Evolutionary conservation across 208 protist species (phyloP), one percentile per base, ranked within the genome.

Genomic region (Leishmania gerbilli): DNA sequence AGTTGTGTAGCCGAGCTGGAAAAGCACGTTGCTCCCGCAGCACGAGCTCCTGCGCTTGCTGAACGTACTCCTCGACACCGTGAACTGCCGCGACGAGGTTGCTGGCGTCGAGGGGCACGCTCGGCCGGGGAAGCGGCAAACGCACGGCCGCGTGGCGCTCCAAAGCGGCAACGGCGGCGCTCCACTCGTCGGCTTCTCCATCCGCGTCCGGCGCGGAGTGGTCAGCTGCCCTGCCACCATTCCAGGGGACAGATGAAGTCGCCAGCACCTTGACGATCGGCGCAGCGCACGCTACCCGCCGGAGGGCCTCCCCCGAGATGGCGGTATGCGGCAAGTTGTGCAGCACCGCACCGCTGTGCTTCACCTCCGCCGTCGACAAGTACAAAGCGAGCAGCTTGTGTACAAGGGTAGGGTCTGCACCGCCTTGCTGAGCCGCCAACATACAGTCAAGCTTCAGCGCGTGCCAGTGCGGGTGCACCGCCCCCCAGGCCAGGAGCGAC

Each of bases 401-500:
- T 45, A 95, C 77, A 1, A 95, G 84, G n/a, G 15, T 49, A 55
- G 91, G 84, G 60, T 91, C 88, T 2, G 82, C 87, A 27, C 1
- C 37, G 62, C 84, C 81, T 55, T 64, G 53, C 71, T 95, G 75
- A 21, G 86, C 89, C 17, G 88, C 87, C 49, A 81, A 60, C 78
- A 96, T 84, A n/a, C 91, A 90, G 31, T 87, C 81, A n/a, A 79
- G 40, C 42, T 82, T 79, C 51, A 96, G 80, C 17, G 88, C 79
- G 74, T 89, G 88, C 71, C 95, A 89, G 13, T 80, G 77, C 21
- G 88, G 78, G 62, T 93, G 84, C 60, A 89, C 79, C 0, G 90
- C 80, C 8, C 90, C 91, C 93, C 95, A 98, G n/a, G 88, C 86
- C 72, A 98, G 85, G 79, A 98, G 88, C 81, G 94, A 92, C n/a